Conservation (phyloP, 1,284 basidiomycete species). For the Nidula niveotomentosa region DNA sequence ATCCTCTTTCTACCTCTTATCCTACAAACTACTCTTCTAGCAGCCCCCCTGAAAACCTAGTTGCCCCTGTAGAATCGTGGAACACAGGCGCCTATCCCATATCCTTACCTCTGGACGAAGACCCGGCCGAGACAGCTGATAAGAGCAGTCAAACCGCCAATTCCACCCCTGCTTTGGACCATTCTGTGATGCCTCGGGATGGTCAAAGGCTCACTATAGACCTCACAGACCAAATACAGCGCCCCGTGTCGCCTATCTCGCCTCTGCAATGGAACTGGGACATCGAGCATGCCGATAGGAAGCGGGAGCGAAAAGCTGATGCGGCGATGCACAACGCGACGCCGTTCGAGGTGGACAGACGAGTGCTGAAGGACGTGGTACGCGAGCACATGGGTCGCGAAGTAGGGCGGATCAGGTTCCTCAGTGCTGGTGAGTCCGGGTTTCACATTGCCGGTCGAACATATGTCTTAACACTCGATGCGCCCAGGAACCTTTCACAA, state of each 20-base stretch:
- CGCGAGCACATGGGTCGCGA: slow-evolving; percentile 63
- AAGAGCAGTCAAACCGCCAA: slow-evolving; percentile 4
- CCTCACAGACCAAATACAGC: slow-evolving; percentile 1
- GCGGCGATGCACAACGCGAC: slow-evolving; percentile 53
- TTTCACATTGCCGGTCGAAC: slow-evolving; percentile 9
- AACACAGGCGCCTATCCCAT: not conserved
- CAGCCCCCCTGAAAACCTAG: not conserved
- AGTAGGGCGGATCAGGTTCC: slow-evolving; percentile 68
- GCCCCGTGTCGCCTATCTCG: slow-evolving; percentile 2
- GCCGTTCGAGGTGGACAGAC: slow-evolving; percentile 72
- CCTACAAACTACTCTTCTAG: slow-evolving; percentile 4
- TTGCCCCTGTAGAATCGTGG: not conserved
- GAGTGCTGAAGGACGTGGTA: slow-evolving; percentile 71
- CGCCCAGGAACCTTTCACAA: slow-evolving; percentile 76
- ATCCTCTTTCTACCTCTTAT: slow-evolving; percentile 3
- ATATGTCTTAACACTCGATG: slow-evolving; percentile 10
- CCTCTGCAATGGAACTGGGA: slow-evolving; percentile 66
- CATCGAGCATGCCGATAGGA: slow-evolving; percentile 62
- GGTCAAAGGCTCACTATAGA: slow-evolving; percentile 18
- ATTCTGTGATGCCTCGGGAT: slow-evolving; percentile 30
- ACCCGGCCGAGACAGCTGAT: slow-evolving; percentile 18
- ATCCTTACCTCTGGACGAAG: slow-evolving; percentile 5
- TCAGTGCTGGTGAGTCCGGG: slow-evolving; percentile 63
- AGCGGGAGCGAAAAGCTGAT: slow-evolving; percentile 59
- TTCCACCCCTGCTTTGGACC: not conserved